These are phyloP conservation scores for Eutrema heterophyllum DNA, from an alignment of 345 rosid genomes.

Conservation along the genomic window DNA sequence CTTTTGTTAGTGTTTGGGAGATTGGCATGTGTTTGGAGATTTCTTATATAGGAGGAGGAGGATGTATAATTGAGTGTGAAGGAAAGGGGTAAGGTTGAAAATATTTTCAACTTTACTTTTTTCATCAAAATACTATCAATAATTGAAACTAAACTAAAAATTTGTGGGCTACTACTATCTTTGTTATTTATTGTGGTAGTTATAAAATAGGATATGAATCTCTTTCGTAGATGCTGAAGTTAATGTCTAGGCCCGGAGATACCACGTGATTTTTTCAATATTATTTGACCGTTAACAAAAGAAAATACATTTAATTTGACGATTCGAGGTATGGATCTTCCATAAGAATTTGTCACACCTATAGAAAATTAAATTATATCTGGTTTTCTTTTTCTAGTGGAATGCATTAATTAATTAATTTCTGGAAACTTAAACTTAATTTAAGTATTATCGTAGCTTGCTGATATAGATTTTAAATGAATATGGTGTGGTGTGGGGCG, in stretches of 20 bases:
- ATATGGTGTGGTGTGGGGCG: too few species aligned
- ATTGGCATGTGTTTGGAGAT: conserved; percentile 11
- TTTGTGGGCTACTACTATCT: conserved; percentile 9
- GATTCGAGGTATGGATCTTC: not conserved
- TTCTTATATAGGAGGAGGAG: conserved; percentile 6
- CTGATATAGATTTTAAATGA: too few species aligned
- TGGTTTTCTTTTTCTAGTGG: not conserved
- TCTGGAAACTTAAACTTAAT: too few species aligned
- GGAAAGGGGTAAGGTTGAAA: conserved; percentile 20
- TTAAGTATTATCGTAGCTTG: too few species aligned
- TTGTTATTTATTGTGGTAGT: conserved; percentile 20
- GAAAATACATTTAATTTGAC: not conserved
- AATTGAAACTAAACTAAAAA: conserved; percentile 6
- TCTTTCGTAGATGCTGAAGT: not conserved
- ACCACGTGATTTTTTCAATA: not conserved
- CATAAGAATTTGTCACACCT: not conserved
- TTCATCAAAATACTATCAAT: conserved; percentile 6
- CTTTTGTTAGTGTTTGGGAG: conserved; percentile 7
- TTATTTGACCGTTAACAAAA: not conserved
- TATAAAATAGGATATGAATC: not conserved
- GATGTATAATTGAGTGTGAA: conserved; percentile 1
- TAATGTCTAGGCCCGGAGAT: conserved; percentile 13
- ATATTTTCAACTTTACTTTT: not conserved
- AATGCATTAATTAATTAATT: too few species aligned
- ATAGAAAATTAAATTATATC: not conserved